Evolutionary conservation across 306 rosid genomes (phyloP).

Genomic region (Sicyos baderoa): DNA sequence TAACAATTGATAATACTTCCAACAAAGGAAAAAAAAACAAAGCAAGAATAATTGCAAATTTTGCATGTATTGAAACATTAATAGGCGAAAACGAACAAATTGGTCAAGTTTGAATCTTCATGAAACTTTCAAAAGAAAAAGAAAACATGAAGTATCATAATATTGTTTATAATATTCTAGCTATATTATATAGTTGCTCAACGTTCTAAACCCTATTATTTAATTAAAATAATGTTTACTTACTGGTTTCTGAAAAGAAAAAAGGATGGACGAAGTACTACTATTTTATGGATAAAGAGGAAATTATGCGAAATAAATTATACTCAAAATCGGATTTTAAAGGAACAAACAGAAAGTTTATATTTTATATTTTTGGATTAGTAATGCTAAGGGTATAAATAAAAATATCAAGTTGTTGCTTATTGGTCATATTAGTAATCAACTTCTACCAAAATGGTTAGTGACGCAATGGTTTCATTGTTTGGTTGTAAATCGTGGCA

Average conservation of each 20-base stretch:
- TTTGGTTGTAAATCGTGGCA: no score
- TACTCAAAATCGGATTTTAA: background rate
- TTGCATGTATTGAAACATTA: background rate
- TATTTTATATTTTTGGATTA: background rate
- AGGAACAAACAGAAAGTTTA: background rate
- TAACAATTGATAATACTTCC: background rate
- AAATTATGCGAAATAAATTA: background rate
- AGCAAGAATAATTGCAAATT: background rate
- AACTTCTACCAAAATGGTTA: no score
- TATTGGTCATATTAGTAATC: background rate
- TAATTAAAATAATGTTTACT: background rate
- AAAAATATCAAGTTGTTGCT: background rate
- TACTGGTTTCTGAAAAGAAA: background rate
- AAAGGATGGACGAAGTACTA: background rate
- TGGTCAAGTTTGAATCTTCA: no score
- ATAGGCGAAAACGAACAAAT: no score
- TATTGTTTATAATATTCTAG: background rate
- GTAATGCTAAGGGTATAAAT: background rate
- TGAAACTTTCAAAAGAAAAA: no score
- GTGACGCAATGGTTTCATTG: no score
- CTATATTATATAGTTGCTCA: background rate
- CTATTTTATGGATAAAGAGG: background rate
- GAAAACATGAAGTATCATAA: background rate
- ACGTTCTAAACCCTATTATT: background rate
- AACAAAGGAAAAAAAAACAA: background rate